Evolutionary conservation across 169 alveolate species (phyloP), one percentile per base, ranked within the genome.

Genomic region (Plasmodium ovale): DNA sequence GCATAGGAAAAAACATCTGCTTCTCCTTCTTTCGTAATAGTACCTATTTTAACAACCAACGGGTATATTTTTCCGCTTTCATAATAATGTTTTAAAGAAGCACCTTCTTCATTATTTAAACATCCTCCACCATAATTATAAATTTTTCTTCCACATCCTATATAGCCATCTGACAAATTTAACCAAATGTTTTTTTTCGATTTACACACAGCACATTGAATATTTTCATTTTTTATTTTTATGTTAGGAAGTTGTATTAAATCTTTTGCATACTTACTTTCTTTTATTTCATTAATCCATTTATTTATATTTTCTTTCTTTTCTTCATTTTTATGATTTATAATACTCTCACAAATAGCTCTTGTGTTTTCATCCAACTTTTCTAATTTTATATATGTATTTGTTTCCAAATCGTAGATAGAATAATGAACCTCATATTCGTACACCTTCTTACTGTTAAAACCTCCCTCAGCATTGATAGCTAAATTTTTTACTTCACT

Each of bases 1-100:
- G 98, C 98, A 92, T 97, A 97, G 49, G 98, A 96, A 91, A 93
- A 97, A 16, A 97, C 97, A 56, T 97, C 98, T 1, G 98, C 99
- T 42, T 92, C 93, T 10, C 97, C 96, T 56, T 93, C 94, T 4
- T 97, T 97, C 3, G 98, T 96, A 44, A 97, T 96, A 29, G 99
- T 97, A 1, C 98, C 98, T 16, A 97, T 71, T 93, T 97, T 97
- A 27, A 96, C 99, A 27, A 95, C 98, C 79, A 97, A 79, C 33
- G 98, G 98, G 72, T 93, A 94, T 21, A 71, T 77, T n/a, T 87
- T 69, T 1, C 97, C 97, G 2, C 95, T 59, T 69, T 94, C 96
- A 90, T 91, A 70, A 87, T 88, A 96, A 69, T 96, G 98, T 35
- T 91, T 92, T n/a, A 96, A 82, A n/a, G 98, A 96, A 3, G 98